Evolutionary conservation across 345 rosid species (phyloP), one percentile per base, ranked within the genome.

Genomic region (Theobroma cacao): DNA sequence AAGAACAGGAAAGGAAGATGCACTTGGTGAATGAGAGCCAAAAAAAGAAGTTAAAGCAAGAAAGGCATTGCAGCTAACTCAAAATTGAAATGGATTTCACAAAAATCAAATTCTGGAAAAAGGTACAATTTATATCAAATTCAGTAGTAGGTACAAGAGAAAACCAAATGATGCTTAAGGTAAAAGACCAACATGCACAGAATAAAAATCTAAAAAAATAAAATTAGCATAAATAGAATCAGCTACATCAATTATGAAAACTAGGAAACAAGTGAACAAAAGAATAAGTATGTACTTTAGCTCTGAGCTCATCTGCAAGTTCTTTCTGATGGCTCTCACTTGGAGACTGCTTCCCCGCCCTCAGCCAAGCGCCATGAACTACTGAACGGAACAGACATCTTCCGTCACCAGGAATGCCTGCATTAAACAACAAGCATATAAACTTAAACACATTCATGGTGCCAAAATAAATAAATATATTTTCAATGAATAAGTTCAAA

Each of bases 341-440:
- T 5, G 89, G 93, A 65, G 90, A 85, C 74, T 85, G 89, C 86
- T 80, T 87, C 78, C 95, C 93, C 30, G 75, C 64, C 81, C 88
- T 78, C 66, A 86, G 83, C 78, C 83, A 85, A 48, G 84, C 88
- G 8, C 93, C 95, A 43, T 87, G 91, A 31, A 86, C 83, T 65
- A 89, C 91, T 0, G 95, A 91, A 69, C 93, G 88, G 62, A 91
- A 91, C 86, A 91, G 80, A 77, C 95, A 91, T 76, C 95, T 89
- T 33, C 93, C 93, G 77, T 89, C 95, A 61, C 95, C 93, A 2
- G 90, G 83, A 72, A 91, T 84, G 48, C 90, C 95, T 89, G 81
- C 33, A 60, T 79, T 75, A 38, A 53, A 28, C 75, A 60, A 68
- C 13, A 75, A 59, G 56, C 28, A 20, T 3, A 47, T 1, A 0